Evolutionary conservation across 768 basidiomycete species (phyloP), one percentile per base, ranked within the genome.

Genomic region (Boletus eberwhitei): DNA sequence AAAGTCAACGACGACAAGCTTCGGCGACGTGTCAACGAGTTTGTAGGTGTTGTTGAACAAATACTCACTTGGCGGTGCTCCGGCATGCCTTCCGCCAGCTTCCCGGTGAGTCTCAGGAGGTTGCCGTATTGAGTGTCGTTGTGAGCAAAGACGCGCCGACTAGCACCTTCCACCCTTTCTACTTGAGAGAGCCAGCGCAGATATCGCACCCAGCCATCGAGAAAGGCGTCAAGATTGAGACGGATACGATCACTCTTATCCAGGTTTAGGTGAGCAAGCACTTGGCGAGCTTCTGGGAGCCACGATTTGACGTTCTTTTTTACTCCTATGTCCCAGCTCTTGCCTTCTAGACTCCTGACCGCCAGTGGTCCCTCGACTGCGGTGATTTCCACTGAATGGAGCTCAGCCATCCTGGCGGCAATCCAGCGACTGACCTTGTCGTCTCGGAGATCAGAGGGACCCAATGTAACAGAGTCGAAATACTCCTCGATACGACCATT

Each of bases 81-180:
- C 22, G 88, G 84, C 24, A 75, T 65, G n/a, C 78, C 79, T 51
- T 80, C 76, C 48, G 79, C 76, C 34, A 76, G 70, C 42, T 75
- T 75, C 47, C 50, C 46, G 8, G 79, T 85, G 63, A 97, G 77
- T 64, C 83, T 77, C 54, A 98, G 75, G 21, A 98, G 72, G 72
- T 99, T 99, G 45, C 95, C 96, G 67, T 93, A 95, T 73, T 98
- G 97, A 8, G 93, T 79, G 70, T 98, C 97, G 68, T 98, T 99
- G 74, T 99, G 96, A 55, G 88, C 81, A 63, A 91, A 89, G 11
- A 92, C 87, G 42, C 88, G 77, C 57, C 75, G 77, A 58, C 87
- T 86, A 39, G 81, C 78, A 48, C 83, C 80, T 48, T 82, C 72
- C 17, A 73, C 73, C 55, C 79, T 76, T 64, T 92, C 86, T 56